phyloP scores from a whole-genome alignment of 768 basidiomycete genomes.

The Mycena metata region DNA sequence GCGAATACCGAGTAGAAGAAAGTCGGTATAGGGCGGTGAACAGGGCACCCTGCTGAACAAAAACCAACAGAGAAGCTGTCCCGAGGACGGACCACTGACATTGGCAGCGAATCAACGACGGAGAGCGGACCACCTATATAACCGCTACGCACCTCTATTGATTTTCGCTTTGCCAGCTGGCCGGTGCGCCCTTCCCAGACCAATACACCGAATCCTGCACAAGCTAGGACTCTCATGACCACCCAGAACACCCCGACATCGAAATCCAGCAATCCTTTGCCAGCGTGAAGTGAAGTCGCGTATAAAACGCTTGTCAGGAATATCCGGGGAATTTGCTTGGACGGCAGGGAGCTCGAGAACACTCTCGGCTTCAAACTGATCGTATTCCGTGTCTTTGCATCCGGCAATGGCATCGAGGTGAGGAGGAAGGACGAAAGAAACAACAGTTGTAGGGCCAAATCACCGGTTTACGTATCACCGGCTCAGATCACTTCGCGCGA shows the following conservation, averaged over 20 bases:
- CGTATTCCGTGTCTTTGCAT: constrained; percentile 76
- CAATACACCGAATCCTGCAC: constrained; percentile 75
- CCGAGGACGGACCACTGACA: constrained; percentile 79
- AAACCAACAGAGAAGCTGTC: constrained; percentile 74
- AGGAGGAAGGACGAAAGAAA: not conserved
- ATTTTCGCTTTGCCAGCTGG: constrained; percentile 64
- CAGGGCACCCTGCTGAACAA: constrained; percentile 76
- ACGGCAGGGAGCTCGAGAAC: constrained; percentile 69
- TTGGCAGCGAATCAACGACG: constrained; percentile 19
- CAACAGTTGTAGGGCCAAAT: too few relatives aligned
- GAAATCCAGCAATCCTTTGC: constrained; percentile 76
- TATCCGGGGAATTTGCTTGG: constrained; percentile 66
- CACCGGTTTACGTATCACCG: too few relatives aligned
- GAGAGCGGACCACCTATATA: constrained; percentile 1
- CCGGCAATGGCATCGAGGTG: constrained; percentile 67
- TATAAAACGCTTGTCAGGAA: constrained; percentile 74
- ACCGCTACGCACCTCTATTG: constrained; percentile 67
- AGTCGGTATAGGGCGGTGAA: constrained; percentile 79
- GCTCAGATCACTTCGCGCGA: too few relatives aligned
- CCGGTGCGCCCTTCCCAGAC: constrained; percentile 71
- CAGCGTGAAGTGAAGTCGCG: constrained; percentile 71
- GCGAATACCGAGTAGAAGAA: constrained; percentile 70
- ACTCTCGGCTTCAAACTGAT: constrained; percentile 70
- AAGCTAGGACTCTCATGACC: constrained; percentile 77
- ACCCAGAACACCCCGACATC: constrained; percentile 85